A percentile compares a stretch with the other conserved stretches of the same genome.
Conservation (phyloP, 2,329 filamentous ascomycete genomes). For the Cladosporium sp. region DNA sequence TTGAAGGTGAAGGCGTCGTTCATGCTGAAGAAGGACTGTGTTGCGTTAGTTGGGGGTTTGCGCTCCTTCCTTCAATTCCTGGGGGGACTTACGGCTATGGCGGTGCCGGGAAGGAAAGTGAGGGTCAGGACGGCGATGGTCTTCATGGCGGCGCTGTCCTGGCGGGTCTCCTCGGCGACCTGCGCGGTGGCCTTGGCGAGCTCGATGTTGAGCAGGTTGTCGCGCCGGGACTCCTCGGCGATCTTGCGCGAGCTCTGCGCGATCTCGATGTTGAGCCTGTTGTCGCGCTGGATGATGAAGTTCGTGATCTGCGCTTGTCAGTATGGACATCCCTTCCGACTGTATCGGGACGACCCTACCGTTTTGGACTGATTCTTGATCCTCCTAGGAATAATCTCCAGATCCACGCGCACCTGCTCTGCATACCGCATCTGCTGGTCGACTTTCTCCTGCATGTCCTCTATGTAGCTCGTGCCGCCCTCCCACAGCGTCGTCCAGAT, state of each 20-base stretch:
- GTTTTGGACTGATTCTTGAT: conserved; percentile 32
- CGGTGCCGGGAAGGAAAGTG: conserved; percentile 38
- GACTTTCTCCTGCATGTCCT: conserved; percentile 30
- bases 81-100: conserved; percentile 22
- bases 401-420: conserved; percentile 26
- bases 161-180: conserved; percentile 28
- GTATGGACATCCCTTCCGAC: neutral
- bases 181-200: conserved; percentile 30
- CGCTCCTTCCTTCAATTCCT: no score
- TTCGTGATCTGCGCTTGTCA: conserved; percentile 25
- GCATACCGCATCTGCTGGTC: conserved; percentile 30
- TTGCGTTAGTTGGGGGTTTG: no score
- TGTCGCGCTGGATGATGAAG: conserved; percentile 28
- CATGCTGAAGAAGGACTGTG: conserved; percentile 30
- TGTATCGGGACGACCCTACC: conserved; percentile 8
- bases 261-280: conserved; percentile 29
- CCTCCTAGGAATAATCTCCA: conserved; percentile 28
- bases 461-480: conserved; percentile 28
- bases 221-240: conserved; percentile 28
- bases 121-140: conserved; percentile 40
- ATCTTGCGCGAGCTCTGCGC: conserved; percentile 29
- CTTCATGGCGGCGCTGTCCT: conserved; percentile 40
- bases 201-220: conserved; percentile 30
- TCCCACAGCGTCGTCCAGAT: conserved; percentile 27
- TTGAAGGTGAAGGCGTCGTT: conserved; percentile 26